These are phyloP conservation scores for Haplosporangium sp. DNA, from an alignment of 371 early-diverging fungal genomes.

Conservation along the genomic window DNA sequence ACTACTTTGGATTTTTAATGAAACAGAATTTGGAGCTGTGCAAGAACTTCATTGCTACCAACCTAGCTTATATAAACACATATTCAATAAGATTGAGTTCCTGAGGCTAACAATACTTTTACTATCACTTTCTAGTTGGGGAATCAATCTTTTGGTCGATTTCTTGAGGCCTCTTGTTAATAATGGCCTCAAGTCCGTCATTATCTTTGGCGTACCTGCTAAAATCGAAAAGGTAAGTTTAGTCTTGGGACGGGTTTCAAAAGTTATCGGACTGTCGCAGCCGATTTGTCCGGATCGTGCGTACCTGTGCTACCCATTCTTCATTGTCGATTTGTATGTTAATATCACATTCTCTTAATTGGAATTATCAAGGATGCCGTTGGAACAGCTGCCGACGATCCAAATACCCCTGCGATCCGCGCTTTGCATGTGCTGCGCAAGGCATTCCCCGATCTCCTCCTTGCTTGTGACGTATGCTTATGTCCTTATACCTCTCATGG, in stretches of 20 bases:
- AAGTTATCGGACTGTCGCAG: background rate
- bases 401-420: slow-evolving; percentile 88
- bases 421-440: slow-evolving; percentile 83
- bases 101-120: background rate
- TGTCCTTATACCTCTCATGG: slow-evolving; percentile 97
- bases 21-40: background rate
- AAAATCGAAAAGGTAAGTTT: slow-evolving; percentile 62
- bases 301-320: background rate
- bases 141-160: slow-evolving; percentile 81
- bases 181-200: slow-evolving; percentile 88
- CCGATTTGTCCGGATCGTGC: slow-evolving; percentile 10
- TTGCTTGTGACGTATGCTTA: slow-evolving; percentile 96
- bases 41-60: background rate
- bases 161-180: slow-evolving; percentile 85
- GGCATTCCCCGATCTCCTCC: slow-evolving; percentile 84
- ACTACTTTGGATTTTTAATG: background rate
- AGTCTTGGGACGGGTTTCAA: background rate
- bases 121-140: slow-evolving; percentile 64
- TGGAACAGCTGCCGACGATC: slow-evolving; percentile 88
- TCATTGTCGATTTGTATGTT: background rate
- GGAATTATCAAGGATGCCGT: slow-evolving; percentile 73
- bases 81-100: background rate
- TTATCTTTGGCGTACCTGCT: slow-evolving; percentile 96
- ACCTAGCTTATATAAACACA: slow-evolving; percentile 1
- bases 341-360: background rate